These are phyloP conservation scores for Mycena leptocephala DNA, from an alignment of 768 basidiomycete species.

Conservation along the genomic window DNA sequence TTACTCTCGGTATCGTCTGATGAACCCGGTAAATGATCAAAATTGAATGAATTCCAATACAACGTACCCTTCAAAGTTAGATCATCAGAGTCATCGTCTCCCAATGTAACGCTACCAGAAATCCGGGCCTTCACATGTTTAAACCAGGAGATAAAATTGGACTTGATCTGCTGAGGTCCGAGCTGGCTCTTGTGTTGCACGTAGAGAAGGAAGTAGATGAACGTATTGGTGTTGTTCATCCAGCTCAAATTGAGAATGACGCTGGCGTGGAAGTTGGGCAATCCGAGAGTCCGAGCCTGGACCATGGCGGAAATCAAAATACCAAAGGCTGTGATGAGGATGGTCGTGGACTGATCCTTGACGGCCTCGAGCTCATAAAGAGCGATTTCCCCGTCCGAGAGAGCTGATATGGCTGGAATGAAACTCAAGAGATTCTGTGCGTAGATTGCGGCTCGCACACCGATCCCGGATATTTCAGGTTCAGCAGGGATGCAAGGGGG, in stretches of 20 bases:
- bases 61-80: no score
- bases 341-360: constrained; percentile 27
- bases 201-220: constrained; percentile 31
- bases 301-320: constrained; percentile 44
- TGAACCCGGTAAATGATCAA: no score
- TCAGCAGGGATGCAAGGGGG: constrained; percentile 3
- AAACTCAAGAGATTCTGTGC: constrained; percentile 43
- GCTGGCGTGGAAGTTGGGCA: constrained; percentile 39
- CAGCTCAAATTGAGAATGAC: constrained; percentile 47
- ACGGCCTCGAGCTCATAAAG: constrained; percentile 32
- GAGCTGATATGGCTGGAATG: constrained; percentile 37
- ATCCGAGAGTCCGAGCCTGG: constrained; percentile 31
- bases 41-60: not conserved
- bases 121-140: not conserved
- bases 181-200: constrained; percentile 24
- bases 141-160: not conserved
- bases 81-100: not conserved
- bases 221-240: constrained; percentile 43
- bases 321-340: constrained; percentile 44
- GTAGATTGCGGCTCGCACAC: constrained; percentile 46
- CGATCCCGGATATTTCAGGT: constrained; percentile 42
- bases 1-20: not conserved
- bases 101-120: not conserved
- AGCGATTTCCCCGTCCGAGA: constrained; percentile 36
- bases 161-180: not conserved